A percentile compares a stretch with the other conserved stretches of the same genome.
Conservation (phyloP, 169 alveolate genomes). For the Cryptosporidium parvum region DNA sequence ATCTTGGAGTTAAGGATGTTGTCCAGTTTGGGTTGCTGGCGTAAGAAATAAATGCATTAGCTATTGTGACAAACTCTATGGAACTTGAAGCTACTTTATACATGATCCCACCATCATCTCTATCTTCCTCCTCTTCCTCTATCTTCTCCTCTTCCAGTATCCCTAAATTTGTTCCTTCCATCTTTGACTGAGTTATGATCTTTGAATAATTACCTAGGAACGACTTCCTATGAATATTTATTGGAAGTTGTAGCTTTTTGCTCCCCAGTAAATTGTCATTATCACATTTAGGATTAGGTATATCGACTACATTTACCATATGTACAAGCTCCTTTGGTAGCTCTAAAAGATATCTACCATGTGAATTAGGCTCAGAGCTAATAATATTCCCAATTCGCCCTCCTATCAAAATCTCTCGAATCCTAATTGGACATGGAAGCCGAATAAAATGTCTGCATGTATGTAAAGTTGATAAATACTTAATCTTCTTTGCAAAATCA, state of each 20-base stretch:
- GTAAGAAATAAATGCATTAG: constrained; percentile 46
- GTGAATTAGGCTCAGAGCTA: constrained; percentile 51
- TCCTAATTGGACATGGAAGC: constrained; percentile 70
- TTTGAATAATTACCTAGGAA: background rate
- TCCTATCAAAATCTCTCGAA: constrained; percentile 46
- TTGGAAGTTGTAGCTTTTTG: constrained; percentile 35
- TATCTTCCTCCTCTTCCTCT: background rate
- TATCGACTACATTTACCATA: background rate
- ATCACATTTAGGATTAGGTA: background rate
- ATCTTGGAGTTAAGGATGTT: constrained; percentile 57
- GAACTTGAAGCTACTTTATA: constrained; percentile 16
- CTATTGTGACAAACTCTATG: constrained; percentile 6
- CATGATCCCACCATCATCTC: background rate
- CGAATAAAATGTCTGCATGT: constrained; percentile 66
- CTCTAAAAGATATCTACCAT: constrained; percentile 57
- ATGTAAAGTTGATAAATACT: constrained; percentile 52
- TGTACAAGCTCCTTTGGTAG: constrained; percentile 50
- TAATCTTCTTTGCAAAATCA: constrained; percentile 21
- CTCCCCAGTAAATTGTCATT: background rate
- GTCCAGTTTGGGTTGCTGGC: constrained; percentile 37
- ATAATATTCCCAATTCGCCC: constrained; percentile 50
- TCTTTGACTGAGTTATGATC: background rate
- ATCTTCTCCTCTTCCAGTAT: background rate
- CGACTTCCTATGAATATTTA: constrained; percentile 10
- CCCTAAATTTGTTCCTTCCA: background rate